Conservation (phyloP, 768 basidiomycete genomes). For the Paxillus rubicundulus region DNA sequence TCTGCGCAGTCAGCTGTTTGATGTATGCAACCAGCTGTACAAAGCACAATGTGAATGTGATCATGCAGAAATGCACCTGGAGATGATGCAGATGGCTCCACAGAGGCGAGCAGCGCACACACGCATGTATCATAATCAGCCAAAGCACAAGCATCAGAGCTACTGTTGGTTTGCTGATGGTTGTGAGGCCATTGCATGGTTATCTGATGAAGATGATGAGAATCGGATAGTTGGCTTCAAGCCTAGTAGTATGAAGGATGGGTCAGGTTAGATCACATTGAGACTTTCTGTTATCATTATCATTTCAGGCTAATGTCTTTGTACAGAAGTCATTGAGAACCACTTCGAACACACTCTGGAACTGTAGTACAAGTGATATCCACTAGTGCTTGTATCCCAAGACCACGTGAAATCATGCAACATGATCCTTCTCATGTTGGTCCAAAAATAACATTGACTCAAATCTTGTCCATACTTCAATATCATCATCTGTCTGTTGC, state of each 20-base stretch:
- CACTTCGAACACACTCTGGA: too few relatives aligned
- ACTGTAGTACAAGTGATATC: neutral
- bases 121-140: neutral
- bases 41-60: slow-evolving; percentile 12
- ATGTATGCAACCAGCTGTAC: slow-evolving; percentile 12
- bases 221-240: neutral
- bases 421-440: slow-evolving; percentile 31
- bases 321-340: too few relatives aligned
- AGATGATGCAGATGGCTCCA: too few relatives aligned
- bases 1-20: too few relatives aligned
- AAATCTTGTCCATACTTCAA: slow-evolving; percentile 37
- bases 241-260: neutral
- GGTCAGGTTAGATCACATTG: neutral
- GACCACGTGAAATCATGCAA: slow-evolving; percentile 33
- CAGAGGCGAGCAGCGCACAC: neutral
- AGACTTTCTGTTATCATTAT: neutral
- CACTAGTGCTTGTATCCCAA: slow-evolving; percentile 16
- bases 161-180: slow-evolving; percentile 3
- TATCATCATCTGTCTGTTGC: slow-evolving; percentile 25
- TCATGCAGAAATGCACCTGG: slow-evolving; percentile 13
- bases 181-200: slow-evolving; percentile 1
- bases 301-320: neutral
- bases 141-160: slow-evolving; percentile 1
- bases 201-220: slow-evolving; percentile 5
- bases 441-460: slow-evolving; percentile 40